Evolutionary conservation across 2,329 filamentous ascomycete genomes (phyloP), one percentile per base, ranked within the genome.

Genomic region (Didymella segeticola): DNA sequence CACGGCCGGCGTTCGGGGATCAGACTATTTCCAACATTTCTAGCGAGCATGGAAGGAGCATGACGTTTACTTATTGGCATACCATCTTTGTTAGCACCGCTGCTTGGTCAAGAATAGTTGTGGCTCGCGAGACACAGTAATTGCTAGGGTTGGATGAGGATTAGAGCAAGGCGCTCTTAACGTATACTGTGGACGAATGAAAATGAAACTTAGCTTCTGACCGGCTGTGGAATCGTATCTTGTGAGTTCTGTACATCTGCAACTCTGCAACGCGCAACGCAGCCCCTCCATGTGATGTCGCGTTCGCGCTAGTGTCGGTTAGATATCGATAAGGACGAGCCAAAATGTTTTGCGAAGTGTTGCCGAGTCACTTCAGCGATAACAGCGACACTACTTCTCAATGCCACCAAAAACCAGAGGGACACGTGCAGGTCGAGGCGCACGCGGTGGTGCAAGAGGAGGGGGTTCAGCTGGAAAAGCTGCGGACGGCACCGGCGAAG

Each of bases 11-110:
- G 70, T 74, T 71, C 54, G 43, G 62, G 67, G 49, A 63, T 56
- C 57, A 62, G 34, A 60, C 51, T 61, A 63, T 67, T 49, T 63
- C 53, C 63, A 55, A 63, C 56, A 74, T 72, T 71, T 69, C 67
- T 72, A 74, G 70, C 71, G 71, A 73, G 72, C 72, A 75, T 75
- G 63, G 69, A 66, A 59, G 69, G 70, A 71, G 70, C 69, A 62
- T 61, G 69, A 51, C 53, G 68, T 68, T 64, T 60, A 63, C 54
- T 61, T 62, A 63, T 65, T 58, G 61, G 66, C 69, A 71, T 71
- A 67, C 63, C 69, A 71, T 58, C 56, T 64, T 64, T 61, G 59
- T 62, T 61, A 53, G 46, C 58, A 59, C 51, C 23, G 45, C 51
- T 49, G 36, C 51, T 45, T 45, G 45, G 30, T 34, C 39, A 46